Evolutionary conservation across 345 rosid species (phyloP).

Genomic region (Pistacia atlantica): DNA sequence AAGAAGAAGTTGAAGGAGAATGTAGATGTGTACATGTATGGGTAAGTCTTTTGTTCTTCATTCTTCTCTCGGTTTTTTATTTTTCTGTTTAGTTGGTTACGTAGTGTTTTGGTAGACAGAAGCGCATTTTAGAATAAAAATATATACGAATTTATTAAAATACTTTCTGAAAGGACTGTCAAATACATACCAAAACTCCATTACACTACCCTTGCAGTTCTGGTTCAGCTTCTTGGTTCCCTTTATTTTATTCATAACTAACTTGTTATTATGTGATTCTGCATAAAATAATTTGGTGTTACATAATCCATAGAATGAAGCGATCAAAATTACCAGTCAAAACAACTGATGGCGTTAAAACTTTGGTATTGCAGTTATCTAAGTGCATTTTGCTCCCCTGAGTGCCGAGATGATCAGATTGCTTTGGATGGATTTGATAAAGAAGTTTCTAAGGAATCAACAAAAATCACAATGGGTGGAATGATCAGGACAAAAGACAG

Average conservation of each 20-base stretch:
- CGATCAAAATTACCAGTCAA: no score
- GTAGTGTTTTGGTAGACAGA: no score
- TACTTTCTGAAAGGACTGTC: no score
- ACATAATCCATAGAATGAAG: background rate
- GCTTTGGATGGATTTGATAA: conserved; percentile 32
- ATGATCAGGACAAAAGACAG: background rate
- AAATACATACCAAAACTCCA: no score
- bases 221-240: background rate
- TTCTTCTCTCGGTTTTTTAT: background rate
- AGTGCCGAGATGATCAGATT: conserved; percentile 29
- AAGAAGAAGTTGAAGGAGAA: conserved; percentile 20
- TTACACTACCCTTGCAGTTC: background rate
- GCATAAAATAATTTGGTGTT: background rate
- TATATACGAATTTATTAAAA: no score
- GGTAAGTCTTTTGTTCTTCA: conserved; percentile 8
- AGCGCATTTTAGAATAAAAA: no score
- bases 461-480: background rate
- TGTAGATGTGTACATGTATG: conserved; percentile 28
- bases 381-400: conserved; percentile 32
- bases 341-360: background rate
- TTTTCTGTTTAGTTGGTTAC: background rate
- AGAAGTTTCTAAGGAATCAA: conserved; percentile 10
- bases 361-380: conserved; percentile 26
- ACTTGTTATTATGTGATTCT: background rate
- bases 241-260: background rate